Base-by-base conservation (phyloP, 2,329 filamentous ascomycete species). In the Sodiomyces alkalinus region DNA sequence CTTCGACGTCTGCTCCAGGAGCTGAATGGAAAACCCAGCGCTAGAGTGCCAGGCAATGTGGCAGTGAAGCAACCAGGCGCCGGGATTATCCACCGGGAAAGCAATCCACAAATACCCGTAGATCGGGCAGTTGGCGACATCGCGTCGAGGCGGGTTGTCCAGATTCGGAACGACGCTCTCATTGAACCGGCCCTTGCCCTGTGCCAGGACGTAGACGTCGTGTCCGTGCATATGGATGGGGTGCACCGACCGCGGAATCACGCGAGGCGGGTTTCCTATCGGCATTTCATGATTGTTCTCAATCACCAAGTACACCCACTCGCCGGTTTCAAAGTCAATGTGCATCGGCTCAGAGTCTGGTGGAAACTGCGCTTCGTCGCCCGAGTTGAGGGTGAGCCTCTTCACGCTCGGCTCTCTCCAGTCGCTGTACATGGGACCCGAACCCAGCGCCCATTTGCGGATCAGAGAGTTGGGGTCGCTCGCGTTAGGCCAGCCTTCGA, bases 171-270 rank as follows among this genome's bases (percentile, higher is more conserved):
- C 34, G 30, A 39, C 45, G 32, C 27, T 19, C 17, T 26, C 23
- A 17, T 23, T 16, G 29, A 45, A 45, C 4, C 7, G n/a, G 13
- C 39, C 42, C 4, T 27, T 27, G 14, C 30, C 28, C 4, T 32
- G 29, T 7, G 44, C 50, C 1, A 53, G 41, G 17, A 53, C 31
- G 8, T 43, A 31, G 34, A 51, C 48, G 34, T 53, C 50, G 32
- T 53, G 50, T 9, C 61, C 61, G 44, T 67, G 62, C 13, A 67
- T 46, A 44, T 67, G 62, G 41, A 63, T 58, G 0, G 59, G 58
- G 34, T 63, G 60, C n/a, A n/a, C n/a, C n/a, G n/a, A n/a, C n/a
- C n/a, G n/a, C n/a, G n/a, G n/a, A n/a, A n/a, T n/a, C n/a, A n/a
- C n/a, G n/a, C n/a, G n/a, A n/a, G n/a, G n/a, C n/a, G n/a, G n/a